These are phyloP conservation scores for Acer yangbiense DNA, from an alignment of 345 rosid species.

Conservation along the genomic window DNA sequence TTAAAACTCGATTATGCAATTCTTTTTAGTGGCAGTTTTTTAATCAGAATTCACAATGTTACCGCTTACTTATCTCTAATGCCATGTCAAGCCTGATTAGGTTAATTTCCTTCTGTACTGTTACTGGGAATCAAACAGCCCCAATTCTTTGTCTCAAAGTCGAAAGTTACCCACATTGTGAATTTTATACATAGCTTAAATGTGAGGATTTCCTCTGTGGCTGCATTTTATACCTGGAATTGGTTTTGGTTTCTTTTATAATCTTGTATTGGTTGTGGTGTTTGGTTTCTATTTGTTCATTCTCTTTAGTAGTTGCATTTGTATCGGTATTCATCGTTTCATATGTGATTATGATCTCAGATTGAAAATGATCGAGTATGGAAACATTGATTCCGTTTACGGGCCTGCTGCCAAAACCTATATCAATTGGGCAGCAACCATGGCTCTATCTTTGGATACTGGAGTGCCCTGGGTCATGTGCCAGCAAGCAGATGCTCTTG, in stretches of 20 bases:
- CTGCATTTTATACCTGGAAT: slow-evolving; percentile 85
- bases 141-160: too few species aligned
- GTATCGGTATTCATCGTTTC: not conserved
- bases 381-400: slow-evolving; percentile 64
- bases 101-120: too few species aligned
- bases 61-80: too few species aligned
- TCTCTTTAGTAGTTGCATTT: slow-evolving; percentile 5
- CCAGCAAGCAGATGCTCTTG: slow-evolving; percentile 93
- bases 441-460: slow-evolving; percentile 85
- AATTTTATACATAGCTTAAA: too few species aligned
- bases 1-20: too few species aligned
- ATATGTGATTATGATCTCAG: slow-evolving; percentile 38
- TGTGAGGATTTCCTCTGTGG: slow-evolving; percentile 98
- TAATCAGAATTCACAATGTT: too few species aligned
- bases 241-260: slow-evolving; percentile 54
- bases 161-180: too few species aligned
- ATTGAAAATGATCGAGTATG: slow-evolving; percentile 99
- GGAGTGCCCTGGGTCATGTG: slow-evolving; percentile 99
- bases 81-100: too few species aligned
- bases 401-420: slow-evolving; percentile 79
- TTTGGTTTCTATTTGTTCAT: slow-evolving; percentile 9
- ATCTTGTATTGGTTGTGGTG: too few species aligned
- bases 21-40: too few species aligned
- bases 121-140: too few species aligned
- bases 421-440: slow-evolving; percentile 86